Percentiles rank a stretch among this genome's conserved stretches.
These are phyloP conservation scores for Candida corydali DNA, from an alignment of 805 yeast genomes.

Conservation along the genomic window DNA sequence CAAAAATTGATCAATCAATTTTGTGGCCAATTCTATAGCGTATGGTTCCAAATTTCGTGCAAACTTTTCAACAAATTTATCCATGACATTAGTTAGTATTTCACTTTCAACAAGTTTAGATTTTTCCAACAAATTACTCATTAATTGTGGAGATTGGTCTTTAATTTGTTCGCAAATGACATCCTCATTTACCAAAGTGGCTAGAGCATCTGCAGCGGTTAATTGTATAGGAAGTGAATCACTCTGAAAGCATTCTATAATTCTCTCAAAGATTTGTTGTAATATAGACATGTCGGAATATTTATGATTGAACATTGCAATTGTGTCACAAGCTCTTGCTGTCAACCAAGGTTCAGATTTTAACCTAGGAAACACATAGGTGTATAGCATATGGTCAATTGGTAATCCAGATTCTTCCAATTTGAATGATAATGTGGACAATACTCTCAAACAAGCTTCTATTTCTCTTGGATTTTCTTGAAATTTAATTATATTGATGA, in stretches of 20 bases:
- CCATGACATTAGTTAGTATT: constrained; percentile 42
- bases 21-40: constrained; percentile 38
- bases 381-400: constrained; percentile 33
- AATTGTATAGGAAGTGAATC: constrained; percentile 48
- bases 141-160: constrained; percentile 41
- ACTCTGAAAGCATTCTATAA: constrained; percentile 36
- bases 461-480: constrained; percentile 34
- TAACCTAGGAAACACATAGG: constrained; percentile 39
- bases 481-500: constrained; percentile 30
- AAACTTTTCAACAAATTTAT: constrained; percentile 40
- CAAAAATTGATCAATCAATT: constrained; percentile 70
- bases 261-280: constrained; percentile 38
- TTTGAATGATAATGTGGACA: constrained; percentile 38
- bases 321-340: constrained; percentile 44
- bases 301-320: constrained; percentile 35
- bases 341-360: constrained; percentile 38
- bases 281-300: constrained; percentile 32
- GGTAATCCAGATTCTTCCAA: constrained; percentile 34
- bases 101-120: constrained; percentile 42
- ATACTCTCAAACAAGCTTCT: constrained; percentile 40
- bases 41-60: constrained; percentile 40
- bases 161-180: constrained; percentile 38
- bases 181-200: constrained; percentile 45
- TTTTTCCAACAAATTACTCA: constrained; percentile 41
- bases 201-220: constrained; percentile 50